A percentile compares a stretch with the other conserved stretches of the same genome.
Evolutionary conservation across 2,329 filamentous ascomycete genomes (phyloP).

Genomic region (Thelonectria blattea): DNA sequence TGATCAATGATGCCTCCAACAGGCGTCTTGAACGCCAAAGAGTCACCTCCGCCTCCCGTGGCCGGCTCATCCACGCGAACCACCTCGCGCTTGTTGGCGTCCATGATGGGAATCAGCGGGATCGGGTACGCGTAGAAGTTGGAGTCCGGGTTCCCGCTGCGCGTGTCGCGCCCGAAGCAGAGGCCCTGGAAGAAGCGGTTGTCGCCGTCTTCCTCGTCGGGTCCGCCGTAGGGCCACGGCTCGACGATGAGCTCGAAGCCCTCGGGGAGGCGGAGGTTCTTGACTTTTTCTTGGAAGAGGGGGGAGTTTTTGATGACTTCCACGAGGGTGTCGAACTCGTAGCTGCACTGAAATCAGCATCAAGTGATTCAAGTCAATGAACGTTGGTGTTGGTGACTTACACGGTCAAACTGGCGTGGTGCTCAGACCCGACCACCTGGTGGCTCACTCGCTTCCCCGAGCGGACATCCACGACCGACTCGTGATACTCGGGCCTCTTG

Average conservation of each 20-base stretch:
- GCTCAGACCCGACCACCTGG: slow-evolving; percentile 37
- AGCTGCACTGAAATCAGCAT: slow-evolving; percentile 24
- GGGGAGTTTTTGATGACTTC: slow-evolving; percentile 38
- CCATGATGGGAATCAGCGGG: slow-evolving; percentile 53
- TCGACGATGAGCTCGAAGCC: slow-evolving; percentile 42
- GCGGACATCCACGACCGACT: slow-evolving; percentile 44
- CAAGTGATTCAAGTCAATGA: background rate
- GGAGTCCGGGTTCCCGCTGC: slow-evolving; percentile 51
- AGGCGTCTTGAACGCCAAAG: slow-evolving; percentile 28
- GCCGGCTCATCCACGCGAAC: slow-evolving; percentile 44
- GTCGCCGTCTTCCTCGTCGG: slow-evolving; percentile 40
- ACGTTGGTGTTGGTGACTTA: slow-evolving; percentile 24
- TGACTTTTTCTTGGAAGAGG: slow-evolving; percentile 42
- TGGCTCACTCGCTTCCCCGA: slow-evolving; percentile 33
- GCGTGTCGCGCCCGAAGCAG: slow-evolving; percentile 41
- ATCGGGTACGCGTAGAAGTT: slow-evolving; percentile 64
- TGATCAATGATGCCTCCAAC: slow-evolving; percentile 37
- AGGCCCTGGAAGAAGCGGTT: slow-evolving; percentile 43
- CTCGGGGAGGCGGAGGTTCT: slow-evolving; percentile 35
- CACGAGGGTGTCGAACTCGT: slow-evolving; percentile 46
- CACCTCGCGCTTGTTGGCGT: slow-evolving; percentile 39
- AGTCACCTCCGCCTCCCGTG: slow-evolving; percentile 42
- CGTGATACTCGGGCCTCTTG: slow-evolving; percentile 40
- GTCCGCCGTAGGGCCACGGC: slow-evolving; percentile 44
- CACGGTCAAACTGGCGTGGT: slow-evolving; percentile 41